These are phyloP conservation scores for Pythium rhizo-oryzae DNA, from an alignment of 352 stramenopile genomes.

Conservation along the genomic window DNA sequence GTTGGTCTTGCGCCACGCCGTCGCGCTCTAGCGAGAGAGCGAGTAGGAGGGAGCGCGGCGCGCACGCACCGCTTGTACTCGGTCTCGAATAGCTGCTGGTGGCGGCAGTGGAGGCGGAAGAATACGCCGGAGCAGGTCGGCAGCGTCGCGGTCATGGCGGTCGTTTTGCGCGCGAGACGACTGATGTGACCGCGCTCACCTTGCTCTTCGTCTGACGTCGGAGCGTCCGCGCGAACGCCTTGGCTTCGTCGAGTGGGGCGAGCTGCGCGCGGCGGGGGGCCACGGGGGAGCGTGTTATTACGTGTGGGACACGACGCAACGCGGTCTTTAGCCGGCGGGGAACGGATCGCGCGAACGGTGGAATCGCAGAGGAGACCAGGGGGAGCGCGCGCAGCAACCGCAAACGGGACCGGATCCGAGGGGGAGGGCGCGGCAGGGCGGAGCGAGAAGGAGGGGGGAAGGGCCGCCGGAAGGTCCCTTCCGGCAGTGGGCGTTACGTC, in stretches of 20 bases:
- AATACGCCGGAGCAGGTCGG: conserved; percentile 25
- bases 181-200: too few species aligned
- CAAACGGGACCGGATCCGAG: too few species aligned
- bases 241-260: background rate
- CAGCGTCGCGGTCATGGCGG: conserved; percentile 6
- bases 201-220: too few species aligned
- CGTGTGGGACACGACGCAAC: conserved; percentile 1
- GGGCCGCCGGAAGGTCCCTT: too few species aligned
- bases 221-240: background rate
- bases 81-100: conserved; percentile 25
- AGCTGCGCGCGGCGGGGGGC: background rate
- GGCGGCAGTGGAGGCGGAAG: conserved; percentile 28
- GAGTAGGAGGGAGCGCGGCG: too few species aligned
- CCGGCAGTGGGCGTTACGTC: too few species aligned
- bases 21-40: too few species aligned
- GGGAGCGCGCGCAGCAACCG: background rate
- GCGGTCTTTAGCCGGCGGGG: background rate
- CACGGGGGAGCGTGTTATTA: too few species aligned
- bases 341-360: conserved; percentile 7
- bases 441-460: background rate
- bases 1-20: background rate
- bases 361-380: background rate
- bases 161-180: background rate
- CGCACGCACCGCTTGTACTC: conserved; percentile 30
- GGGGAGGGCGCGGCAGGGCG: background rate